Evolutionary conservation across 495 filamentous ascomycete genomes (phyloP), one percentile per base, ranked within the genome.

Genomic region (Thermothielavioides terrestris): DNA sequence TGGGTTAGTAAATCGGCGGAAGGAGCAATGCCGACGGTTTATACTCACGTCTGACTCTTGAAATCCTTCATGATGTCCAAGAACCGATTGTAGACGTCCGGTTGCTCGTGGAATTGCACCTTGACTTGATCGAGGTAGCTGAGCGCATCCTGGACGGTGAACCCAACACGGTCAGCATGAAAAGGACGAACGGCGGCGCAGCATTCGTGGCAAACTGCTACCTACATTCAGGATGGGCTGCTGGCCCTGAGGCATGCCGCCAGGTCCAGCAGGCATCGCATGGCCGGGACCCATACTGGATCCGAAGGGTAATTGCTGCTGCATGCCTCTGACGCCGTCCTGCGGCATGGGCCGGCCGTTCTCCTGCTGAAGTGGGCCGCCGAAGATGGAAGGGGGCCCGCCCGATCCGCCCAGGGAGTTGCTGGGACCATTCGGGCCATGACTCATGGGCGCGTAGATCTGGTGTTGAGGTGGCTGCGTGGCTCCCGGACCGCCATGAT

Each of bases 1-100:
- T 39, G 22, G 43, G 52, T 59, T 46, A 55, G 45, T 54, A 22
- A 21, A 5, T 0, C 21, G 39, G 30, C 10, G 21, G 15, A 28
- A 20, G 2, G n/a, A n/a, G 10, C 22, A 43, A 15, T 4, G 6
- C 1, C 4, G 39, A 17, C 15, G 3, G 40, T 11, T 1, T 6
- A 11, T 4, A 77, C 86, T 72, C 69, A 92, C 82, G 89, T 87
- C 70, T 95, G 90, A 59, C 89, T 95, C 71, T 99, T 99, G 71
- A 99, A 99, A 54, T 99, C 94, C 66, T 99, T 99, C 94, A 99
- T 99, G 42, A 99, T 99, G 56, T 99, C 92, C 44, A 99, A 69
- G 59, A 99, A 99, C 18, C 85, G 80, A 63, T 99, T 99, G 61
- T 99, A 99, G 2, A 99, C 92, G 65, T 99, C 94, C 8, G 92